These are phyloP conservation scores for Carex myosuroides DNA, from an alignment of 176 grass and related monocot genomes.

Conservation along the genomic window DNA sequence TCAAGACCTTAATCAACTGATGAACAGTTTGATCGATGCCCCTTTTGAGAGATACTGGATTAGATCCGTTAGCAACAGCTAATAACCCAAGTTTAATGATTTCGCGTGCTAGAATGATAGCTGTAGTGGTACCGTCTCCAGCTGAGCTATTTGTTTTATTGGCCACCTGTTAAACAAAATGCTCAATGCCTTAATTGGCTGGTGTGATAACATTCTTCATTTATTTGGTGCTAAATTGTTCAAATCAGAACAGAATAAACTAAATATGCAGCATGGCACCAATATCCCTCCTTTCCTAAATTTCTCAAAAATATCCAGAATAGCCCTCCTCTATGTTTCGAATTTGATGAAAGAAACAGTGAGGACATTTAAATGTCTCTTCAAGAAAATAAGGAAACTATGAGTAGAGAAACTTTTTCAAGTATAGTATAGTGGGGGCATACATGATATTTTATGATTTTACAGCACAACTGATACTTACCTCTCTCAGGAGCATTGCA, in stretches of 20 bases:
- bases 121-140: conserved; percentile 88
- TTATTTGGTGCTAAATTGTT: neutral
- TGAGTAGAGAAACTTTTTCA: neutral
- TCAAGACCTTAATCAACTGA: conserved; percentile 62
- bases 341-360: no score
- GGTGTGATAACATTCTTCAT: neutral
- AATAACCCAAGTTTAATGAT: conserved; percentile 79
- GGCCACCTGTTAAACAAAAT: conserved; percentile 47
- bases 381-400: no score
- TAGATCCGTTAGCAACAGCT: conserved; percentile 67
- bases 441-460: neutral
- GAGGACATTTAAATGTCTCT: no score
- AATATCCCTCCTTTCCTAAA: neutral
- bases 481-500: conserved; percentile 80
- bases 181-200: neutral
- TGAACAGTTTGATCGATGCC: conserved; percentile 73
- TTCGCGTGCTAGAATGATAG: conserved; percentile 82
- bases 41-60: conserved; percentile 82
- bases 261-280: neutral
- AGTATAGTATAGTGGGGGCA: neutral
- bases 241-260: neutral
- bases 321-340: neutral
- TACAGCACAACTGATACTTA: neutral
- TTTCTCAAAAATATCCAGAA: neutral
- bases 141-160: conserved; percentile 67